A percentile compares a stretch with the other conserved stretches of the same genome.
phyloP scores from a whole-genome alignment of 176 grass and related monocot genomes.

The Carex kokanica region DNA sequence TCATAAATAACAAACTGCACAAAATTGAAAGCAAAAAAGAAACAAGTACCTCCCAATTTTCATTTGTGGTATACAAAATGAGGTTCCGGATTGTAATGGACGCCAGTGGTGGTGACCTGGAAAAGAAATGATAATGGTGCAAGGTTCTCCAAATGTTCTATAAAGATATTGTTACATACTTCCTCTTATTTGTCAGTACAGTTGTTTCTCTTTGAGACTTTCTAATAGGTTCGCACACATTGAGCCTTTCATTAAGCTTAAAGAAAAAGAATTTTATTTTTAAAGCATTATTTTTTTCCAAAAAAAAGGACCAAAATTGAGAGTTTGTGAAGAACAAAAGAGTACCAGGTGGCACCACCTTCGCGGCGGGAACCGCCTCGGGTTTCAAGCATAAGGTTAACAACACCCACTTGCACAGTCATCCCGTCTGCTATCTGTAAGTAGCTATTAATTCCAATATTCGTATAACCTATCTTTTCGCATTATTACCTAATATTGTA shows the following conservation, averaged over 20 bases:
- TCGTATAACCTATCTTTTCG: neutral
- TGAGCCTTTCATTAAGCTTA: neutral
- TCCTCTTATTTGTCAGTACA: neutral
- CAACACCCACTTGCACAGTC: constrained; percentile 89
- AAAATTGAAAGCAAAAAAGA: neutral
- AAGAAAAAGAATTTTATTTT: neutral
- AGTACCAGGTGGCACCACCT: constrained; percentile 86
- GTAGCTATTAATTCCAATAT: neutral
- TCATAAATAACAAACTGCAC: constrained; percentile 9
- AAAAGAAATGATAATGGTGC: constrained; percentile 19
- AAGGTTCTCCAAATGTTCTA: neutral
- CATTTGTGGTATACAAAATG: constrained; percentile 91
- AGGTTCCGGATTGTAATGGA: constrained; percentile 88
- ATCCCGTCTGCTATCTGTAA: constrained; percentile 96
- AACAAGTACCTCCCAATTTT: constrained; percentile 93
- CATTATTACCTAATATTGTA: neutral
- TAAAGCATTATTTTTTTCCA: neutral
- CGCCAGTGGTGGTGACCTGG: constrained; percentile 90
- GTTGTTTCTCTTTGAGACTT: neutral
- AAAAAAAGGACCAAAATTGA: constrained; percentile 24
- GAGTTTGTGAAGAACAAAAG: constrained; percentile 23
- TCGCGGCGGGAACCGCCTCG: constrained; percentile 53
- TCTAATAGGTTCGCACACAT: constrained; percentile 5
- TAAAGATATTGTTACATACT: neutral
- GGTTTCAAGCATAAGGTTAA: constrained; percentile 95